Conservation (phyloP, 805 yeast species). For the Phaffomyces thermotolerans region DNA sequence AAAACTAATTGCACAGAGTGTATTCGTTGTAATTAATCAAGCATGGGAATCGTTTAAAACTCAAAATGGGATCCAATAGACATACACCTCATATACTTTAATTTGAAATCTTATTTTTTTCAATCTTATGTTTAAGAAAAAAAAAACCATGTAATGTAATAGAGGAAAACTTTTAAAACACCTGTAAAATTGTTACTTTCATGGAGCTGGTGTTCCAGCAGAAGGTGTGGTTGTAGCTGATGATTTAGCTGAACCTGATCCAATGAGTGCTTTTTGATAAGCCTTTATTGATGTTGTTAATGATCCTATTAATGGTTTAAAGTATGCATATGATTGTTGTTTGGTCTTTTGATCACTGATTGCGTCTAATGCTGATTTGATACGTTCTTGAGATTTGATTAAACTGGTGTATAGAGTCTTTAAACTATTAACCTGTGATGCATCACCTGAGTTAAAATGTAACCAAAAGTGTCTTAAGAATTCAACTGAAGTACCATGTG, state of each 20-base stretch:
- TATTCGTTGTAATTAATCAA: slow-evolving; percentile 73
- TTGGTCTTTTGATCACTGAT: slow-evolving; percentile 25
- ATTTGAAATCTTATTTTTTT: neutral
- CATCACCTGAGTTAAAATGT: slow-evolving; percentile 45
- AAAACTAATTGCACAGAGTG: slow-evolving; percentile 79
- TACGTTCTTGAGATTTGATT: slow-evolving; percentile 39
- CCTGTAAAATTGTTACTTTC: no score
- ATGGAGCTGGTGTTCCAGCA: neutral
- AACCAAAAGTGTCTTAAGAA: slow-evolving; percentile 72
- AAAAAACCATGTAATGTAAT: no score
- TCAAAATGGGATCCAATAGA: slow-evolving; percentile 39
- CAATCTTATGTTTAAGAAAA: no score
- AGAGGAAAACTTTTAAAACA: no score
- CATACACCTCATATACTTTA: neutral
- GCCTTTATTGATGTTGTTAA: slow-evolving; percentile 38
- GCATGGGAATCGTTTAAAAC: slow-evolving; percentile 85
- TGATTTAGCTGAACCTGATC: neutral
- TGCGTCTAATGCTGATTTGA: slow-evolving; percentile 29
- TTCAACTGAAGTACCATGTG: slow-evolving; percentile 70
- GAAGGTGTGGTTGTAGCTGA: neutral
- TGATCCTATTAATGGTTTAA: slow-evolving; percentile 40
- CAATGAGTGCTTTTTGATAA: slow-evolving; percentile 33
- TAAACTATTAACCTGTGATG: slow-evolving; percentile 36
- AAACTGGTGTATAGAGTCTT: slow-evolving; percentile 43
- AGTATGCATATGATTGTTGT: slow-evolving; percentile 24